Evolutionary conservation across 306 rosid species (phyloP).

Genomic region (Cucumis melo): DNA sequence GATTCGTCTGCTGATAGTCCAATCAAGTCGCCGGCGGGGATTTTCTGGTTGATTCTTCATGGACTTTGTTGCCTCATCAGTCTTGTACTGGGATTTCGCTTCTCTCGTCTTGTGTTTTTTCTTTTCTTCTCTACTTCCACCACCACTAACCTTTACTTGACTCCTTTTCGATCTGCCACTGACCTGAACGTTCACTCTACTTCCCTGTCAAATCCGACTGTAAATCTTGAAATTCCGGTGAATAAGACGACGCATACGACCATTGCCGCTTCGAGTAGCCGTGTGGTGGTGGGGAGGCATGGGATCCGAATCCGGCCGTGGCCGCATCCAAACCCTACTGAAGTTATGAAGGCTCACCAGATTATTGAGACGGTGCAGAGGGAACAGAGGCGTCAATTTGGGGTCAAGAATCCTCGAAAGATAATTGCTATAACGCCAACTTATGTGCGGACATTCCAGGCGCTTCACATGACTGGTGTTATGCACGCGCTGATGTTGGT

Average conservation of each 20-base stretch:
- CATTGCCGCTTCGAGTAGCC: constrained; percentile 26
- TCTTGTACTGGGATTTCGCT: constrained; percentile 85
- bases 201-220: constrained; percentile 12
- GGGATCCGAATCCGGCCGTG: constrained; percentile 99
- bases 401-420: constrained; percentile 63
- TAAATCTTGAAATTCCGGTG: constrained; percentile 13
- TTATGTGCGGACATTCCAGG: constrained; percentile 79
- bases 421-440: constrained; percentile 80
- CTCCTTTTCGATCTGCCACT: constrained; percentile 50
- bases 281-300: constrained; percentile 91
- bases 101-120: constrained; percentile 94
- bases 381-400: constrained; percentile 82
- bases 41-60: constrained; percentile 81
- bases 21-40: constrained; percentile 56
- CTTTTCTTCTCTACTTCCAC: constrained; percentile 65
- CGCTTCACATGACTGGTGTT: constrained; percentile 79
- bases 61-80: constrained; percentile 90
- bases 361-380: constrained; percentile 78
- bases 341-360: constrained; percentile 91
- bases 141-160: constrained; percentile 34
- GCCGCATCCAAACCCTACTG: constrained; percentile 96
- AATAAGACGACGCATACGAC: constrained; percentile 28
- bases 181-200: constrained; percentile 24
- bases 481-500: constrained; percentile 92
- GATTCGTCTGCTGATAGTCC: constrained; percentile 56